Base-by-base conservation (phyloP, 2,329 filamentous ascomycete genomes). In the Penicillium hordei region DNA sequence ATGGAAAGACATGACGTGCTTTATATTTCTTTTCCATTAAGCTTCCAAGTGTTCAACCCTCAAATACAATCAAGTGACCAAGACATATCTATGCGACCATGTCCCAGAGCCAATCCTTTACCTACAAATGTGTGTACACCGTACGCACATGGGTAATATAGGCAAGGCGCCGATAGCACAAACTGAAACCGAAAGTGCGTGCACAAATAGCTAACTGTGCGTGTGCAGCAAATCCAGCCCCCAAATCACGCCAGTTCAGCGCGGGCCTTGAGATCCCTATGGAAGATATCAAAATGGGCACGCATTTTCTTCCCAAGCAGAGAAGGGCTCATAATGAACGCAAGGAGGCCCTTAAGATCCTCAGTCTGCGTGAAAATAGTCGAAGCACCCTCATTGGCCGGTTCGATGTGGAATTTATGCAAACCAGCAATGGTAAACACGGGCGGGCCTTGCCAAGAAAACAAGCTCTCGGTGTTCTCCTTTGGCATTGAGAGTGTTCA, bases 401-500 rank as follows among this genome's bases (percentile, higher is more conserved):
- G 58, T 31, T 68, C 60, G 9, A 70, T 59, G 23, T 60, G 60
- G 43, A 70, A 70, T 48, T 62, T 60, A 52, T 69, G 67, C 27
- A 65, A 51, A 9, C 67, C 67, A 27, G 68, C 59, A 48, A 68
- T 55, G 21, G 65, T 66, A 51, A 64, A 65, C 7, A 68, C 68
- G 9, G 67, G 67, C 17, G 68, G 64, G n/a, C 68, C 68, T 51
- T 70, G 68, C 68, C 68, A 70, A 19, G 62, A 62, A 33, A 69
- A 67, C 17, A 67, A 44, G 17, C 23, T 57, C 46, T 69, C 66
- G 5, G 61, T 61, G 29, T 69, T 70, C 36, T 64, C 60, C 68
- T 67, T 33, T 9, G 33, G 23, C 7, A 5, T 15, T 52, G 15
- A 9, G 2, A 36, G 9, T 25, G 2, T 43, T 40, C 34, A 36